Conservation (phyloP, 2,329 filamentous ascomycete species). For the Aaosphaeria pasadenensis region DNA sequence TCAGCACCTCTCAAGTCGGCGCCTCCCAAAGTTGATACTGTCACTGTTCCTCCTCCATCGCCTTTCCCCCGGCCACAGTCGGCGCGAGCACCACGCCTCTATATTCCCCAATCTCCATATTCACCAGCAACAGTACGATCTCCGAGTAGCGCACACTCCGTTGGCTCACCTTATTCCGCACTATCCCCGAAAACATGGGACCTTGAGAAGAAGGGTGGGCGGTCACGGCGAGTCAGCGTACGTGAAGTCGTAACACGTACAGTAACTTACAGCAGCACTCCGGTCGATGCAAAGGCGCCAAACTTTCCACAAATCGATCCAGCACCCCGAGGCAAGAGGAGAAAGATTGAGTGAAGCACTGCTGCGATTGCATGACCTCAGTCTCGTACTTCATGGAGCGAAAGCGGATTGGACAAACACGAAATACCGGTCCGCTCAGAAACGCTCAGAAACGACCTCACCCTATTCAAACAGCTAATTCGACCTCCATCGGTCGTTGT, state of each 20-base stretch:
- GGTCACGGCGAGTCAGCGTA: constrained; percentile 64
- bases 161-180: constrained; percentile 72
- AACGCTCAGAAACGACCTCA: not conserved
- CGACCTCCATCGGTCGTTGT: constrained; percentile 15
- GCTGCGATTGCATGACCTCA: constrained; percentile 15
- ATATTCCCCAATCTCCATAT: constrained; percentile 74
- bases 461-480: constrained; percentile 6
- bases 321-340: constrained; percentile 87
- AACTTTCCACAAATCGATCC: constrained; percentile 69
- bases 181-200: constrained; percentile 79
- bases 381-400: constrained; percentile 15
- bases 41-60: constrained; percentile 58
- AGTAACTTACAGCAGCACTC: constrained; percentile 74
- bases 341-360: constrained; percentile 60
- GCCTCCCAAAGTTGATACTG: constrained; percentile 45
- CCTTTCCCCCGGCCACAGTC: constrained; percentile 63
- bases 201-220: constrained; percentile 62
- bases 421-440: not conserved
- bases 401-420: constrained; percentile 3
- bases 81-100: constrained; percentile 61
- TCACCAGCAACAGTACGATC: constrained; percentile 62
- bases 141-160: constrained; percentile 60
- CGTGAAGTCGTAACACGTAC: constrained; percentile 92
- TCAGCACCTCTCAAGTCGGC: constrained; percentile 42
- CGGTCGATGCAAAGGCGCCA: constrained; percentile 35